phyloP scores from a whole-genome alignment of 108 stramenopile genomes.

The Nannochloropsis gaditana region DNA sequence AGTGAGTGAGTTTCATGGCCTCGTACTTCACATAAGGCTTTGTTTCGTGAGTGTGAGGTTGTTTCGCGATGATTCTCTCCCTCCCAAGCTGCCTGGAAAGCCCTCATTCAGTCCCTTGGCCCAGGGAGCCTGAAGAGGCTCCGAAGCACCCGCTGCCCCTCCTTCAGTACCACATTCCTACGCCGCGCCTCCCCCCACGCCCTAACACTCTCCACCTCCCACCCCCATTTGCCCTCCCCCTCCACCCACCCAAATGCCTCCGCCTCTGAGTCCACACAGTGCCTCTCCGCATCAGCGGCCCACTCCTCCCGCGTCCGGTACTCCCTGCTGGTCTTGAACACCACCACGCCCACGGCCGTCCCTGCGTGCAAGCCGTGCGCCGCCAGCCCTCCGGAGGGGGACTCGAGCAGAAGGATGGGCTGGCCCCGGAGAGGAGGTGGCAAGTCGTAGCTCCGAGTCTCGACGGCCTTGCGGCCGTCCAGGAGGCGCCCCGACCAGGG shows the following conservation, averaged over 20 bases:
- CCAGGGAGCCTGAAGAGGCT: not conserved
- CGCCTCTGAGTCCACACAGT: not conserved
- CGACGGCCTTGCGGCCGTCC: constrained; percentile 37
- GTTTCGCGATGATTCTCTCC: too few relatives aligned
- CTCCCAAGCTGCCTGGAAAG: too few relatives aligned
- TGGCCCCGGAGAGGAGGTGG: constrained; percentile 29
- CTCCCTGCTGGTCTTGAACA: not conserved
- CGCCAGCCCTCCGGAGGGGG: constrained; percentile 24
- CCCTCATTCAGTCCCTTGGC: too few relatives aligned
- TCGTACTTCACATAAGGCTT: too few relatives aligned
- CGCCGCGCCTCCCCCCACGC: not conserved
- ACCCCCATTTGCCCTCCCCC: not conserved
- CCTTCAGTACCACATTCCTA: not conserved
- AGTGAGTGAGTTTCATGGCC: too few relatives aligned
- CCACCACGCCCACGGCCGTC: not conserved
- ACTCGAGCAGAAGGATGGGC: constrained; percentile 32
- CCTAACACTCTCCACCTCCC: not conserved
- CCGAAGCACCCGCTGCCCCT: not conserved
- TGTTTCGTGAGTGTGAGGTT: too few relatives aligned
- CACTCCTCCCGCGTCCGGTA: not conserved
- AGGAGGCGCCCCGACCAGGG: constrained; percentile 39
- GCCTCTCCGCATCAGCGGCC: not conserved
- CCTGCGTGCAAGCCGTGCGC: not conserved
- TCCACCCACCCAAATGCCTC: not conserved
- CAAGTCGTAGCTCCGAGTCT: constrained; percentile 39